These are phyloP conservation scores for Fagus sylvatica DNA, from an alignment of 306 rosid genomes.

Conservation along the genomic window DNA sequence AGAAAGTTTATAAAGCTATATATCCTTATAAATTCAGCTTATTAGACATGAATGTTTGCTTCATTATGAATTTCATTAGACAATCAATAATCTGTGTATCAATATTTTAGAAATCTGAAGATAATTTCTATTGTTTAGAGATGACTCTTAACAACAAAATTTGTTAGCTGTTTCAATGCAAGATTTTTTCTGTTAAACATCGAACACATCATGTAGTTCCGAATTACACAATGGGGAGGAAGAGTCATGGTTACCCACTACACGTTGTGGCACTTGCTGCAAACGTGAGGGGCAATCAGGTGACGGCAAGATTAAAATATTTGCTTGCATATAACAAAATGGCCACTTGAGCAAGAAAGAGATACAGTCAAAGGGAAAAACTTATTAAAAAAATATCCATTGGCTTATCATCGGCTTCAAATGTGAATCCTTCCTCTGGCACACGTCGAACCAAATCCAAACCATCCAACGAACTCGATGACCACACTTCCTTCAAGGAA, in stretches of 20 bases:
- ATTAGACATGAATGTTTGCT: no score
- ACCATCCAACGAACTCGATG: no score
- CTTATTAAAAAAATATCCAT: neutral
- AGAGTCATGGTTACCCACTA: neutral
- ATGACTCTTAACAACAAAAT: neutral
- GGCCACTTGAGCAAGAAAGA: neutral
- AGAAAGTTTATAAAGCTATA: no score
- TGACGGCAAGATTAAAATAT: neutral
- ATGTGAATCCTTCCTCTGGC: no score
- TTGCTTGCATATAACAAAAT: neutral
- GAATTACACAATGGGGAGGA: neutral
- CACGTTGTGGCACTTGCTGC: neutral
- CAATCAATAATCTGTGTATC: neutral
- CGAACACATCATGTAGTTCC: no score
- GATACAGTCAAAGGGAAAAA: neutral
- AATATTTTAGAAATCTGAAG: neutral
- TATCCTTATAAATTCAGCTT: no score
- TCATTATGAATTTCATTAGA: neutral
- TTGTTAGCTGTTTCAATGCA: neutral
- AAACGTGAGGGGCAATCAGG: neutral
- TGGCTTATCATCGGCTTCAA: no score
- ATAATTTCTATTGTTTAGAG: neutral
- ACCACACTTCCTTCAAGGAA: no score
- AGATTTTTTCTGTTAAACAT: neutral
- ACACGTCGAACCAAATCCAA: no score